Percentiles rank a stretch among this genome's conserved stretches.
Evolutionary conservation across 495 filamentous ascomycete species (phyloP).

Genomic region (Daldinia grandis): DNA sequence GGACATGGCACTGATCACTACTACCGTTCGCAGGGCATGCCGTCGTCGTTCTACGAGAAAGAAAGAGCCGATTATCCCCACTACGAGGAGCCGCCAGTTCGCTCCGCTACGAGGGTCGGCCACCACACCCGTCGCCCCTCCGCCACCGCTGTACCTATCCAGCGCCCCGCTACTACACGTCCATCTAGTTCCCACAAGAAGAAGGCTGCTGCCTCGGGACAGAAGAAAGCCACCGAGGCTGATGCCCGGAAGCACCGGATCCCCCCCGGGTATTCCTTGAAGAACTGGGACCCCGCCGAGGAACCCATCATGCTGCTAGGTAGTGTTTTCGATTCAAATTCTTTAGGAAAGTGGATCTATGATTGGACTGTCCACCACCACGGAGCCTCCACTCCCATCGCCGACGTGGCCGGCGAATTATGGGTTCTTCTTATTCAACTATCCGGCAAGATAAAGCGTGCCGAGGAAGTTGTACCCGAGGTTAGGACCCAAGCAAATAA

Average conservation of each 20-base stretch:
- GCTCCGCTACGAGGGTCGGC: constrained; percentile 54
- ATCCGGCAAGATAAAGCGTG: constrained; percentile 93
- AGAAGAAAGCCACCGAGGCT: constrained; percentile 76
- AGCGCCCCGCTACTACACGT: constrained; percentile 53
- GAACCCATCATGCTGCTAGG: constrained; percentile 91
- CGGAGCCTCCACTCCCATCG: constrained; percentile 83
- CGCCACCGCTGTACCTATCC: constrained; percentile 51
- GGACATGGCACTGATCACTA: constrained; percentile 66
- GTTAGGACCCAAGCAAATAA: constrained; percentile 75
- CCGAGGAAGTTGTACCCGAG: constrained; percentile 79
- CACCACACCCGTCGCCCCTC: constrained; percentile 57
- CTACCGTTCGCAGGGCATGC: constrained; percentile 61
- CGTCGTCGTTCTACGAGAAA: constrained; percentile 48
- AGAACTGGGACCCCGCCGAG: constrained; percentile 98
- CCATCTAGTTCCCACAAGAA: constrained; percentile 47
- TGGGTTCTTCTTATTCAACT: constrained; percentile 96
- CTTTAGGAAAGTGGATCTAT: constrained; percentile 98
- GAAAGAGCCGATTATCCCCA: constrained; percentile 51
- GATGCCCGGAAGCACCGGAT: constrained; percentile 85
- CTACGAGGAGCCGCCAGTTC: constrained; percentile 50
- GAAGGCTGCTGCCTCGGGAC: constrained; percentile 36
- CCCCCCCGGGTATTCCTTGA: constrained; percentile 90
- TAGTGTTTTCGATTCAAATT: constrained; percentile 97
- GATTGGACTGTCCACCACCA: constrained; percentile 98
- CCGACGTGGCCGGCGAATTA: constrained; percentile 91